Evolutionary conservation across 169 alveolate genomes (phyloP), one percentile per base, ranked within the genome.

Genomic region (Plasmodium vivax): DNA sequence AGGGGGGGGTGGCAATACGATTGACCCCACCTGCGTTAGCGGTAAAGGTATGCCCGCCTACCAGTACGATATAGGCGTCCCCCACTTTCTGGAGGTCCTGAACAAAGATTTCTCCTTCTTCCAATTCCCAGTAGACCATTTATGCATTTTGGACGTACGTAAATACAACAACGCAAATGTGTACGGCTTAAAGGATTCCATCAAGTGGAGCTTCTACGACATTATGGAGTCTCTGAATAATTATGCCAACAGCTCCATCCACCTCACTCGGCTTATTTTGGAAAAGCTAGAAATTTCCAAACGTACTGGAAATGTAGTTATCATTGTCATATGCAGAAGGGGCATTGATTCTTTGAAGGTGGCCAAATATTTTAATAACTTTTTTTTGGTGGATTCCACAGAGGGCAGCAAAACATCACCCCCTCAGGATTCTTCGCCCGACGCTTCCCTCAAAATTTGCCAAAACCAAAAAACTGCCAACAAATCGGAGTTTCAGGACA

Each of bases 341-440:
- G 95, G 95, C 41, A 84, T 82, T 71, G 95, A 92, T 74, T 84
- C 93, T 19, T 84, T 84, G 74, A 82, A 84, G 83, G 51, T 92
- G 68, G 82, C 95, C 7, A 82, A 92, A 75, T 43, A 45, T 56
- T 92, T 84, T 82, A 92, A 92, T 92, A 27, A 84, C 16, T 16
- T 92, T 34, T 92, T 92, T 72, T 73, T 58, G 36, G 32, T 12
- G 5, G 47, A 72, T 34, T 27, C 73, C 6, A 3, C 38, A n/a
- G 43, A 56, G 36, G 32, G 56, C 34, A n/a, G 23, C 51, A 62
- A 32, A 41, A 56, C 41, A 16, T 62, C 73, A 12, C 23, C 54
- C 38, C 73, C 6, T 62, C 36, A 38, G 4, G 10, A n/a, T 41
- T 38, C 81, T n/a, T 34, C 54, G 0, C 5, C 77, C 45, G 43